Percentiles rank a stretch among this genome's conserved stretches.
Evolutionary conservation across 192 early-diverging fungal species (phyloP).

Genomic region (Entomortierella beljakovae): DNA sequence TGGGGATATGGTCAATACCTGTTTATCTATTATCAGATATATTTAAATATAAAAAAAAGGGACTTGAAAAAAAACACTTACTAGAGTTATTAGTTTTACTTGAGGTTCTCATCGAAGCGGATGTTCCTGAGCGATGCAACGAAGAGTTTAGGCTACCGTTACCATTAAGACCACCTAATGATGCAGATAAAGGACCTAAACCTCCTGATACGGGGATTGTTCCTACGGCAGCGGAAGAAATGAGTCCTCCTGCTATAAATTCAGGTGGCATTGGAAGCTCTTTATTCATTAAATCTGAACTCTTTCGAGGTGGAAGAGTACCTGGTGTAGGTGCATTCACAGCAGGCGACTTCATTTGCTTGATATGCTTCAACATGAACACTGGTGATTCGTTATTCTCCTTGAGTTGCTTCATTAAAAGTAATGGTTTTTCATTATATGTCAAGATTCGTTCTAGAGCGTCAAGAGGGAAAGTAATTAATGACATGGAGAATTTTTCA

Average conservation of each 20-base stretch:
- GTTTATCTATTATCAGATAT: background rate
- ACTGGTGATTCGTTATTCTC: conserved; percentile 76
- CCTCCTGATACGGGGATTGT: conserved; percentile 15
- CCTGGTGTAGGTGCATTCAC: conserved; percentile 36
- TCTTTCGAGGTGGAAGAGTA: conserved; percentile 42
- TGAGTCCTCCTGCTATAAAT: conserved; percentile 13
- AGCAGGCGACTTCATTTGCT: conserved; percentile 58
- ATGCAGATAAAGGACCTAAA: conserved; percentile 6
- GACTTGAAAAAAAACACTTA: too few species aligned
- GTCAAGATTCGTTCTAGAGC: conserved; percentile 72
- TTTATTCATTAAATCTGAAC: conserved; percentile 45
- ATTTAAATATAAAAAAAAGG: too few species aligned
- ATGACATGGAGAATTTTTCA: background rate
- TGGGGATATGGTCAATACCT: background rate
- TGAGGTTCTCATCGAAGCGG: conserved; percentile 36
- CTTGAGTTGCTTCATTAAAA: conserved; percentile 79
- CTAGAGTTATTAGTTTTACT: conserved; percentile 18
- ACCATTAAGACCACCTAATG: background rate
- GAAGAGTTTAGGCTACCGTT: conserved; percentile 15
- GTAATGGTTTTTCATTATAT: conserved; percentile 83
- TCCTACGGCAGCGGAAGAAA: too few species aligned
- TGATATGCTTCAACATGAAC: conserved; percentile 78
- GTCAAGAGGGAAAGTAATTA: conserved; percentile 1
- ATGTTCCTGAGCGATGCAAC: conserved; percentile 32
- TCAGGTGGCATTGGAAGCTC: conserved; percentile 45